Evolutionary conservation across 2,329 filamentous ascomycete species (phyloP).

Genomic region (Colletotrichum navitas): DNA sequence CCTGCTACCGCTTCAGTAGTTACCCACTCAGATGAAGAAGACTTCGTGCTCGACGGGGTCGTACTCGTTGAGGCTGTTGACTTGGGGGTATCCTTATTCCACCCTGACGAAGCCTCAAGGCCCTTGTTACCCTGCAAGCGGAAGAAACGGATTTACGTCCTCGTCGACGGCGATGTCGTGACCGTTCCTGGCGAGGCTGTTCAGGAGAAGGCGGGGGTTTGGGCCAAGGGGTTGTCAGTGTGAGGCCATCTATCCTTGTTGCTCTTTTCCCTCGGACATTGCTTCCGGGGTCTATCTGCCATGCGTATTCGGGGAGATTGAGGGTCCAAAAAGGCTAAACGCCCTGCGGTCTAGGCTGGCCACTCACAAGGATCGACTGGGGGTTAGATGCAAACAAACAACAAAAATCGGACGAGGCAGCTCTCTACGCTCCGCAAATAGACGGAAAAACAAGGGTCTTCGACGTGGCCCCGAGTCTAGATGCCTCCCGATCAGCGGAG

Average conservation of each 20-base stretch:
- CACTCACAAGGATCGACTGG: constrained; percentile 15
- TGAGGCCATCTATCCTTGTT: background rate
- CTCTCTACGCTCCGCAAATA: background rate
- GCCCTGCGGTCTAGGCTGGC: background rate
- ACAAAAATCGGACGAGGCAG: no score
- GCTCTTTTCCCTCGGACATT: background rate
- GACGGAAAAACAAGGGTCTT: background rate
- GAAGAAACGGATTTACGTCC: constrained; percentile 32
- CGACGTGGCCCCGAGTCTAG: constrained; percentile 1
- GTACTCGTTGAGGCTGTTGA: constrained; percentile 47
- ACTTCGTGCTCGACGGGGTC: constrained; percentile 37
- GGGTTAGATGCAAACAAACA: background rate
- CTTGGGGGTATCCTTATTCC: constrained; percentile 42
- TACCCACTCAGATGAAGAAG: constrained; percentile 45
- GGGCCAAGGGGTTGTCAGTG: background rate
- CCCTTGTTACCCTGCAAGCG: constrained; percentile 38
- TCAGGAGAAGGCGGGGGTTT: constrained; percentile 44
- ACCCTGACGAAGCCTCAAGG: constrained; percentile 21
- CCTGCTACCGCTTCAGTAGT: constrained; percentile 47
- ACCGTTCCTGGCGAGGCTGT: constrained; percentile 46
- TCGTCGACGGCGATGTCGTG: constrained; percentile 43
- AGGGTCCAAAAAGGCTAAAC: background rate
- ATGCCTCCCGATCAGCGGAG: constrained; percentile 30
- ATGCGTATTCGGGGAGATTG: constrained; percentile 9
- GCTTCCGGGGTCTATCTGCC: constrained; percentile 9